A percentile compares a stretch with the other conserved stretches of the same genome.
Conservation (phyloP, 2,329 filamentous ascomycete species). For the Clarireedia monteithiana region DNA sequence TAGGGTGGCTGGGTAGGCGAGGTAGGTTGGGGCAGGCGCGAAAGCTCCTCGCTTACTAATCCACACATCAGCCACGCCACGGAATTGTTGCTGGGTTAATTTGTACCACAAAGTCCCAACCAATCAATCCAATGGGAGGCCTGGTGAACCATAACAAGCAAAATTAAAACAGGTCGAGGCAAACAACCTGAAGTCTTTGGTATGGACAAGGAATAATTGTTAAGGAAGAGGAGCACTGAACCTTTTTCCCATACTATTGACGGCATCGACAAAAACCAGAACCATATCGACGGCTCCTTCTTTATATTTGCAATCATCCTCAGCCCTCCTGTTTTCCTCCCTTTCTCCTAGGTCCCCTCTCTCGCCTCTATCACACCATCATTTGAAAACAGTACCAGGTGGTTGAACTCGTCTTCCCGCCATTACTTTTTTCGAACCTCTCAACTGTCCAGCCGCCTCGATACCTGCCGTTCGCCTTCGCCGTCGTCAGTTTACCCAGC, state of each 20-base stretch:
- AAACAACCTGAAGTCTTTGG: background rate
- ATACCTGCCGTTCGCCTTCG: background rate
- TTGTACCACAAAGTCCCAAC: background rate
- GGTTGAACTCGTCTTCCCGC: background rate
- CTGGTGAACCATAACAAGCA: slow-evolving; percentile 5
- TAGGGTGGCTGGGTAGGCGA: too few species aligned
- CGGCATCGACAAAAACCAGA: background rate
- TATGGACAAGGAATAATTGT: background rate
- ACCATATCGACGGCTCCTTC: too few species aligned
- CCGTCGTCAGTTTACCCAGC: background rate
- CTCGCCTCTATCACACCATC: background rate
- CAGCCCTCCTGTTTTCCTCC: background rate
- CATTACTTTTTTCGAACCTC: background rate
- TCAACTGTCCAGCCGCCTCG: background rate
- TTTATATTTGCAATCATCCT: background rate
- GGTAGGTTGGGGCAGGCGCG: background rate
- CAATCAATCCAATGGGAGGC: slow-evolving; percentile 3
- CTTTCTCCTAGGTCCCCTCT: background rate
- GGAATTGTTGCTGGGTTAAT: slow-evolving; percentile 11
- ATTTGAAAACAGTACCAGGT: background rate
- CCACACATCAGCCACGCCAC: background rate
- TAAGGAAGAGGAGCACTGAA: background rate
- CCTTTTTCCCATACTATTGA: too few species aligned
- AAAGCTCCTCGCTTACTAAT: slow-evolving; percentile 1
- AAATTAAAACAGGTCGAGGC: background rate